Evolutionary conservation across 441 rosid genomes (phyloP), one percentile per base, ranked within the genome.

Genomic region (Theobroma grandiflorum): DNA sequence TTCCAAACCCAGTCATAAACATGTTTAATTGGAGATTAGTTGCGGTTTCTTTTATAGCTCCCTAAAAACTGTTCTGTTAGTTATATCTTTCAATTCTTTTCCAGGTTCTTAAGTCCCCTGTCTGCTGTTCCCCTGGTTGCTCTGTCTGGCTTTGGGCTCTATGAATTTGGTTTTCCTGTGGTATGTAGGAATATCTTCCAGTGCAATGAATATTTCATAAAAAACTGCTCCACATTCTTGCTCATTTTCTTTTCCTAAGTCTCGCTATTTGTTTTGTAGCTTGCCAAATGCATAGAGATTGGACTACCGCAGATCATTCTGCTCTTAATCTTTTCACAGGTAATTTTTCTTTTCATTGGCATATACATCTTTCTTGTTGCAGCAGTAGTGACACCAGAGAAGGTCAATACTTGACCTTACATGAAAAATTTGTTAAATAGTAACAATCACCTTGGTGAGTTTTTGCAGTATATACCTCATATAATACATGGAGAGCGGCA

Each of bases 211-310:
- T 6, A 68, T 47, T 33, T 72, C 26, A 14, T 37, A n/a, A 65
- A 35, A 9, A 53, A 40, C 35, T 16, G 52, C 55, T 69, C 70
- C 15, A 42, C 18, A 52, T 75, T 59, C 47, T 61, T 52, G 33
- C 35, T 64, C 40, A 20, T 65, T 66, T 18, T 42, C 7, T 15
- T 53, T 33, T 1, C 40, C 47, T 69, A 52, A 71, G 33, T 62
- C 40, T 22, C 72, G 69, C 18, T 75, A 42, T 73, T 31, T 69
- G 4, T 40, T 88, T 47, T 84, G 38, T 81, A 92, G 96, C 83
- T 92, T 80, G 91, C 92, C 16, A 92, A 90, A 78, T 92, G 94
- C 75, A 83, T 92, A 81, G 94, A 92, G 90, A 87, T 91, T 82
- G 96, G 96, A 37, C 78, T 92, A 59, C 93, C 96, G 66, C 88